Evolutionary conservation across 148 eudicot species (phyloP).

Genomic region (Camellia granthamiana): DNA sequence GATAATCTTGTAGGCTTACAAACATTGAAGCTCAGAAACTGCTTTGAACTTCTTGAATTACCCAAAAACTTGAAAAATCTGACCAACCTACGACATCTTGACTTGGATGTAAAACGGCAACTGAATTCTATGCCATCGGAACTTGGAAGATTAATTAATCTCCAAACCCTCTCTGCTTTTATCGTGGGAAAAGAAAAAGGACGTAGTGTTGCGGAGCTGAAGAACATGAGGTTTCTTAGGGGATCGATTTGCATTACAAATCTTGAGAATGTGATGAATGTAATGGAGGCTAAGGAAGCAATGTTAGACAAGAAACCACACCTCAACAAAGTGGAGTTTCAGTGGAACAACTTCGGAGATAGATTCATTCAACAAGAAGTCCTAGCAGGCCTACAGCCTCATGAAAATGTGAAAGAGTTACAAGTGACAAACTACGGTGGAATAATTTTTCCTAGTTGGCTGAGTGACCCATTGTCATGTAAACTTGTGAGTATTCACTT

Average conservation of each 20-base stretch:
- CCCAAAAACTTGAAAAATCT: conserved; percentile 13
- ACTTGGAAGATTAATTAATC: conserved; percentile 15
- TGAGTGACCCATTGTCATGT: background rate
- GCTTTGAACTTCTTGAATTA: conserved; percentile 8
- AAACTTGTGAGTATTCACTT: background rate
- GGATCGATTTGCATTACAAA: background rate
- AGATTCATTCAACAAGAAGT: background rate
- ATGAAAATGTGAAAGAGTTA: background rate
- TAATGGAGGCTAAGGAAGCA: background rate
- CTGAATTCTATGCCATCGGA: conserved; percentile 13
- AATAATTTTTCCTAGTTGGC: background rate
- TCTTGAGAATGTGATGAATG: background rate
- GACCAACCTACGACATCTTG: conserved; percentile 2
- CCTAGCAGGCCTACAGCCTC: background rate
- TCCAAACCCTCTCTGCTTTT: conserved; percentile 17
- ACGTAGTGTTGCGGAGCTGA: background rate
- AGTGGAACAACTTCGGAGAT: background rate
- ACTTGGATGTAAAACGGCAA: background rate
- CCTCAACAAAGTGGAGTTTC: background rate
- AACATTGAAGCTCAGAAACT: conserved; percentile 9
- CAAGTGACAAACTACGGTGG: background rate
- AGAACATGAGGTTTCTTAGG: background rate
- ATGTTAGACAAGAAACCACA: background rate
- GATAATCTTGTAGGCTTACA: conserved; percentile 11
- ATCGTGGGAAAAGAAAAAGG: conserved; percentile 11